Evolutionary conservation across 306 rosid genomes (phyloP), one percentile per base, ranked within the genome.

Genomic region (Lathyrus tuberosus): DNA sequence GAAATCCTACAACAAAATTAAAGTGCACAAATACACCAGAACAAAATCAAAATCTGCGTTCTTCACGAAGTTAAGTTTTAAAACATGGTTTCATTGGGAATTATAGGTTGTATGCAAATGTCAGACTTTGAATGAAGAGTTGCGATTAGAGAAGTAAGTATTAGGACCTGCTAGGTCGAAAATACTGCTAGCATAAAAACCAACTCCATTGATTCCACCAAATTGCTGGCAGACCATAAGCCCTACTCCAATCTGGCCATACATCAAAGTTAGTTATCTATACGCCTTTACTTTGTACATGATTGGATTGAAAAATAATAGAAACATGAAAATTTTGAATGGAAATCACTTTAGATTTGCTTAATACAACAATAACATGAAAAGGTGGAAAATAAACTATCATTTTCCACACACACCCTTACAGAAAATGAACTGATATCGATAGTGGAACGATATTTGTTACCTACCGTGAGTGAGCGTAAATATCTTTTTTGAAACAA

Each of bases 151-250:
- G 33, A 62, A 44, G 31, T 68, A 47, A 10, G 33, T 83, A 94
- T 26, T 26, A 26, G 30, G 3, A 26, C 98, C 95, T 76, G 95
- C 98, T 76, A 65, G 75, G 57, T 86, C 95, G 71, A 90, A 94
- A 62, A 94, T 90, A 76, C 85, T 75, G 80, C 92, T 87, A 70
- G 76, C 46, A 44, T 93, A 93, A 75, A 93, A 93, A 80, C 87
- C 81, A 70, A 93, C 44, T 61, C 87, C 96, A 22, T 93, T 93
- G 84, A 93, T 88, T 75, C 98, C 98, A 15, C 98, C 98, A 5
- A 90, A 69, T 82, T 90, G 98, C 81, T 94, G 98, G 78, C 96
- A 94, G 18, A 86, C 82, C 97, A 90, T 90, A 65, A 90, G 77
- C 18, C 98, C 98, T 43, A 88, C 78, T 76, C 88, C 98, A 52